Percentiles rank a stretch among this genome's conserved stretches.
These are phyloP conservation scores for Podospora tetraspora DNA, from an alignment of 495 filamentous ascomycete genomes.

Conservation along the genomic window DNA sequence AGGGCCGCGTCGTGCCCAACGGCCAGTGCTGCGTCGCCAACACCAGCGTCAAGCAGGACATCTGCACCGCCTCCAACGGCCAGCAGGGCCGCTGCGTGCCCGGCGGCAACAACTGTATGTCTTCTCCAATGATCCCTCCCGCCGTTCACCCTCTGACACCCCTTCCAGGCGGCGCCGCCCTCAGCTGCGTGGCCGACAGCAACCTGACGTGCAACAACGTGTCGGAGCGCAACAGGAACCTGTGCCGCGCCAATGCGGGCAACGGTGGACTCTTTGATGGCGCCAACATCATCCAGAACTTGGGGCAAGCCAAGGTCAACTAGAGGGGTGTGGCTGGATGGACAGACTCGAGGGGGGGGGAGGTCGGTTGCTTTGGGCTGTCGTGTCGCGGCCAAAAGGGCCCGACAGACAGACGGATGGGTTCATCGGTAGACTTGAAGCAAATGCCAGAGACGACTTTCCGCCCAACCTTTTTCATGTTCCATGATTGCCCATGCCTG, in stretches of 20 bases:
- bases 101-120: slow-evolving; percentile 24
- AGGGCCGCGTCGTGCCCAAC: slow-evolving; percentile 25
- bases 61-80: slow-evolving; percentile 26
- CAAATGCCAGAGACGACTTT: background rate
- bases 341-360: background rate
- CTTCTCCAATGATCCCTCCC: background rate
- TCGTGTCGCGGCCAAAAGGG: background rate
- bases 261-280: slow-evolving; percentile 22
- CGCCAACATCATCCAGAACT: slow-evolving; percentile 17
- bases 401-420: background rate
- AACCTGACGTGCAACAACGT: slow-evolving; percentile 24
- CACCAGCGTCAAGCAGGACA: slow-evolving; percentile 31
- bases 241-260: slow-evolving; percentile 24
- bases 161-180: slow-evolving; percentile 14
- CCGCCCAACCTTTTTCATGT: background rate
- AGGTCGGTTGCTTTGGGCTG: background rate
- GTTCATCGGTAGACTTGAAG: background rate
- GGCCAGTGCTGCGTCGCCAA: slow-evolving; percentile 31
- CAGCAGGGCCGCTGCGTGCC: slow-evolving; percentile 26
- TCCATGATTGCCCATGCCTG: background rate
- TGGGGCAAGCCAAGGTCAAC: slow-evolving; percentile 20
- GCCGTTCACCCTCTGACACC: background rate
- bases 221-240: slow-evolving; percentile 24
- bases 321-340: slow-evolving; percentile 3
- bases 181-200: slow-evolving; percentile 26